Evolutionary conservation across 169 alveolate species (phyloP).

Genomic region (Plasmodium gonderi): DNA sequence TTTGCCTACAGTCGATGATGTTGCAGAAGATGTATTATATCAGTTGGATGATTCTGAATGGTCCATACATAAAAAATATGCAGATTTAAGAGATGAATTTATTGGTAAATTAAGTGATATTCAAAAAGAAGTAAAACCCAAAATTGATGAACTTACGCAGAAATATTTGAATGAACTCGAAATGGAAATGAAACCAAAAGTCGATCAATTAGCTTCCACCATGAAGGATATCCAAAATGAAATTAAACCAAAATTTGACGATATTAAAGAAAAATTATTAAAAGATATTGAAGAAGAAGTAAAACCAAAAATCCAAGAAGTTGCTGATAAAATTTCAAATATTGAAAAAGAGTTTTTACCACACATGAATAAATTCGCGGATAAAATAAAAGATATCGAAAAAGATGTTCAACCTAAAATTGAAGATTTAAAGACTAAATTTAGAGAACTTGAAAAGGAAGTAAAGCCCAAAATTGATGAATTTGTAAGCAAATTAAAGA

Average conservation of each 20-base stretch:
- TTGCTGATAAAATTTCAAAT: neutral
- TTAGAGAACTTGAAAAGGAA: conserved; percentile 5
- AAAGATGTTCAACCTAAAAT: neutral
- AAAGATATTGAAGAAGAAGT: conserved; percentile 15
- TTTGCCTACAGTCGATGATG: conserved; percentile 10
- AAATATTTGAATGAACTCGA: conserved; percentile 11
- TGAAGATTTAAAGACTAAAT: neutral
- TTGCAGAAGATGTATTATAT: conserved; percentile 1
- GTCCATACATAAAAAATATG: conserved; percentile 4
- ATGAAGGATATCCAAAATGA: neutral
- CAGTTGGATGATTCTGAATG: conserved; percentile 17
- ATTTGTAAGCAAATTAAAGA: neutral
- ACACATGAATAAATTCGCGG: conserved; percentile 4
- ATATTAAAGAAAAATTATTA: neutral
- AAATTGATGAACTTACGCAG: conserved; percentile 1
- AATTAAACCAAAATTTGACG: conserved; percentile 6
- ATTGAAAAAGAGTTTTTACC: conserved; percentile 13
- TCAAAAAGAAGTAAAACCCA: conserved; percentile 11
- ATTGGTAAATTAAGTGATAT: neutral
- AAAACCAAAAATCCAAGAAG: neutral
- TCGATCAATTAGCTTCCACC: conserved; percentile 11
- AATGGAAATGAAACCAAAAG: neutral
- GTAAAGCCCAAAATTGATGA: neutral
- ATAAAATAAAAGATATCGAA: conserved; percentile 9
- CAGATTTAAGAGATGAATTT: conserved; percentile 11